Conservation (phyloP, 805 yeast genomes). For the Metschnikowia colocasiae region DNA sequence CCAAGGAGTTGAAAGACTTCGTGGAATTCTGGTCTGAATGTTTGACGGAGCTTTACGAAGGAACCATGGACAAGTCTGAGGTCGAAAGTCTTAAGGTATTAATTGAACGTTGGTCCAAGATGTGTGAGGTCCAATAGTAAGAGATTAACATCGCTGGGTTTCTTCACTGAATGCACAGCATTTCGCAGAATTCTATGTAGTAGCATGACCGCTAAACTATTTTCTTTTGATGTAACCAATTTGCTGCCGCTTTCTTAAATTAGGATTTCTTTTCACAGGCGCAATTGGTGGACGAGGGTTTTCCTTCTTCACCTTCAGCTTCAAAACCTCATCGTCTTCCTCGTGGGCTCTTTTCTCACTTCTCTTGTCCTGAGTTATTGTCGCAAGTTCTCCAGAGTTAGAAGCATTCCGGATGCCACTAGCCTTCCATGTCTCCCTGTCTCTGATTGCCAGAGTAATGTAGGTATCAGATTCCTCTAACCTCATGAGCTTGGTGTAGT, state of each 20-base stretch:
- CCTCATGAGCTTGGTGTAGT: slow-evolving; percentile 1
- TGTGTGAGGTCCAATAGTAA: not conserved
- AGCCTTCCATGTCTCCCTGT: slow-evolving; percentile 5
- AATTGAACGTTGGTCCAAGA: slow-evolving; percentile 14
- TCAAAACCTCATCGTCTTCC: not conserved
- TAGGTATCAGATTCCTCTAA: not conserved
- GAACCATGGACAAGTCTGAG: slow-evolving; percentile 5
- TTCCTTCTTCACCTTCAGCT: not conserved
- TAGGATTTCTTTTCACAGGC: not conserved
- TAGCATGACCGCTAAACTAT: not conserved
- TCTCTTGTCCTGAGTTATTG: not conserved
- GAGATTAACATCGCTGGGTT: not conserved
- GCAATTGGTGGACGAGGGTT: not conserved
- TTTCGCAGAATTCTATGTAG: not conserved
- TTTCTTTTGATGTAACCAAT: slow-evolving; percentile 2
- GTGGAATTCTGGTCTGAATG: slow-evolving; percentile 51
- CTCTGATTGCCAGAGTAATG: slow-evolving; percentile 1
- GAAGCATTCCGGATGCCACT: not conserved
- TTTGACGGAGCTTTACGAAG: slow-evolving; percentile 23
- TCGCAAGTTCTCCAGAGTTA: not conserved
- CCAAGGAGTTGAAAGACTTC: slow-evolving; percentile 33
- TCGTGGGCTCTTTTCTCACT: not conserved
- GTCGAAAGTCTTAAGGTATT: slow-evolving; percentile 21
- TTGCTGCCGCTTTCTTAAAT: not conserved
- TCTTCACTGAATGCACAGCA: not conserved